Evolutionary conservation across 1,139 yeast species (phyloP), one percentile per base, ranked within the genome.

Genomic region (Debaryomyces fabryi): DNA sequence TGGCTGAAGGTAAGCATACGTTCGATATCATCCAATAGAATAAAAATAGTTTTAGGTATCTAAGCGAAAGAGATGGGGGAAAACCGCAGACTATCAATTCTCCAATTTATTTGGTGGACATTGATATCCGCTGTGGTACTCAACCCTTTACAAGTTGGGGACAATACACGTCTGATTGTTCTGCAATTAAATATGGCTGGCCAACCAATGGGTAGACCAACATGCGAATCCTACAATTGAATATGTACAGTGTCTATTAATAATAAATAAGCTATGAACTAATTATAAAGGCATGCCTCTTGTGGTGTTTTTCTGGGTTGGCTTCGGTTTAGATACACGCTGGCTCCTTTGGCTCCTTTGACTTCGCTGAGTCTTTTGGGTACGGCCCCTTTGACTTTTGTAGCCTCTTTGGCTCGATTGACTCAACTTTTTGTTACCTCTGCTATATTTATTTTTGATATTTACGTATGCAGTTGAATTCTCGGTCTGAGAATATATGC

Each of bases 261-360:
- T 27, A 27, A 25, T 38, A 45, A 32, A 30, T 23, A 45, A 41
- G 20, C 16, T 12, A 34, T 24, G 20, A 25, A 15, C 27, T 23
- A 12, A 29, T 41, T 35, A 49, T 33, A 49, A 40, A n/a, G 52
- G 52, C 43, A 49, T 25, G 6, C 52, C 48, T 34, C 40, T 37
- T 8, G 40, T 23, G 21, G 34, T 16, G 12, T 32, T 36, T 18
- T 32, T 32, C 15, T 42, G 45, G 20, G 38, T 16, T 27, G 33
- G n/a, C 16, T 21, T 33, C 20, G 39, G 43, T 15, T 40, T 40
- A 30, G 43, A 6, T 6, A 40, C 36, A 18, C 30, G 32, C 30
- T 40, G 43, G 36, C 43, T 40, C 7, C 43, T 15, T 13, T 40
- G 43, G 12, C 42, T 39, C n/a, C 43, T n/a, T 13, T 40, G 43